Conservation (phyloP, 2,329 filamentous ascomycete genomes). For the Hymenoscyphus albidus region DNA sequence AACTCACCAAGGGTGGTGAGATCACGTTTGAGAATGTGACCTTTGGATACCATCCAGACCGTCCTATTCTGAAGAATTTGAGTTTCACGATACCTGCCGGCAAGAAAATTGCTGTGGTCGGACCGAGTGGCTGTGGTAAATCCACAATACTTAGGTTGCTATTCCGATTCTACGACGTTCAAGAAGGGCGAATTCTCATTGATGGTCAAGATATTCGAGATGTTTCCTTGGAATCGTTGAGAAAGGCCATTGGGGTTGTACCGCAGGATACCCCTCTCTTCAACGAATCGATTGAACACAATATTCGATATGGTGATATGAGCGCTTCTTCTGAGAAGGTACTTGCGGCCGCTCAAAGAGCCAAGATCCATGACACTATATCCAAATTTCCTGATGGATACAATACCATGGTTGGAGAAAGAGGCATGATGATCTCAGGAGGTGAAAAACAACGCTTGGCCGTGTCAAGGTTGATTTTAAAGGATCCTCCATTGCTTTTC, state of each 20-base stretch:
- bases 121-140: slow-evolving; percentile 93
- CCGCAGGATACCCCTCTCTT: slow-evolving; percentile 96
- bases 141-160: slow-evolving; percentile 86
- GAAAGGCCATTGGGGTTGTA: slow-evolving; percentile 86
- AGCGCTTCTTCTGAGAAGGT: slow-evolving; percentile 71
- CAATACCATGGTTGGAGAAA: slow-evolving; percentile 84
- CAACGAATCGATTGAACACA: slow-evolving; percentile 93
- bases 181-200: slow-evolving; percentile 79
- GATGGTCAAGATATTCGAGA: slow-evolving; percentile 89
- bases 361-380: slow-evolving; percentile 81
- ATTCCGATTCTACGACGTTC: slow-evolving; percentile 91
- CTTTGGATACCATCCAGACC: slow-evolving; percentile 85
- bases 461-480: slow-evolving; percentile 76
- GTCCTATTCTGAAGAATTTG: slow-evolving; percentile 82
- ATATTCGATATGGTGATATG: slow-evolving; percentile 88
- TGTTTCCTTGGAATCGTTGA: slow-evolving; percentile 76
- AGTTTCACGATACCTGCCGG: slow-evolving; percentile 88
- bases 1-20: slow-evolving; percentile 73
- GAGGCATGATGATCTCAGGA: slow-evolving; percentile 94
- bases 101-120: slow-evolving; percentile 93
- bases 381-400: slow-evolving; percentile 82
- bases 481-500: slow-evolving; percentile 86
- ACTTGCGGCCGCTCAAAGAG: slow-evolving; percentile 71
- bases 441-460: slow-evolving; percentile 92
- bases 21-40: slow-evolving; percentile 93